phyloP scores from a whole-genome alignment of 305 asterid species.

The Solanum chacoense region DNA sequence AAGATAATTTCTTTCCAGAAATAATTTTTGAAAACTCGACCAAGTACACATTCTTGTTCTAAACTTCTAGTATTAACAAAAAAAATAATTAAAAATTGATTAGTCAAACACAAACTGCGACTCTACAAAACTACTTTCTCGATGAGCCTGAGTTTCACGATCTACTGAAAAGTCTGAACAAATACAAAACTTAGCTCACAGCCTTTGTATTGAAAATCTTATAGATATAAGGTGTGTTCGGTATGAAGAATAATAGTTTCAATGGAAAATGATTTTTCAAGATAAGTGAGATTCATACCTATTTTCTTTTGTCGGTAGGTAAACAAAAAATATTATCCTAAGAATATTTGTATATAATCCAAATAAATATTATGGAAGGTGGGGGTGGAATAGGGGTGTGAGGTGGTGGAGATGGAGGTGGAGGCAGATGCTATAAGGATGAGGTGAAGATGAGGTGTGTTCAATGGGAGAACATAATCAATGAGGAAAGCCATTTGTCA shows the following conservation, averaged over 20 bases:
- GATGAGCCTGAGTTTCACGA: not conserved
- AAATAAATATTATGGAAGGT: not conserved
- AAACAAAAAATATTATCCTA: not conserved
- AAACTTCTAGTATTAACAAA: not conserved
- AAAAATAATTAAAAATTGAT: not conserved
- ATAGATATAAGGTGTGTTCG: not conserved
- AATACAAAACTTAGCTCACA: not conserved
- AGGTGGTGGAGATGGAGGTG: not conserved
- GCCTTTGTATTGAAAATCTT: not conserved
- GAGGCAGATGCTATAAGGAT: not conserved
- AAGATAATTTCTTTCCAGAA: not conserved
- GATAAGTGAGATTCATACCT: not conserved
- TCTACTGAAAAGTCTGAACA: not conserved
- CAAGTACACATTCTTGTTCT: not conserved
- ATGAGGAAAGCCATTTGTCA: not conserved
- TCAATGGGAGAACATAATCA: not conserved
- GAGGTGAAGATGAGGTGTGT: not conserved
- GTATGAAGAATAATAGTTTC: not conserved
- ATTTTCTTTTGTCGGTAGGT: not conserved
- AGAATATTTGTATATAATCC: not conserved
- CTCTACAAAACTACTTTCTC: not conserved
- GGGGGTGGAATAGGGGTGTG: not conserved
- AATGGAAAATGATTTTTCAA: not conserved
- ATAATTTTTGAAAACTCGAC: not conserved
- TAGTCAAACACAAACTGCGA: not conserved